These are phyloP conservation scores for Colletotrichum nymphaeae DNA, from an alignment of 2,329 filamentous ascomycete genomes.

Conservation along the genomic window DNA sequence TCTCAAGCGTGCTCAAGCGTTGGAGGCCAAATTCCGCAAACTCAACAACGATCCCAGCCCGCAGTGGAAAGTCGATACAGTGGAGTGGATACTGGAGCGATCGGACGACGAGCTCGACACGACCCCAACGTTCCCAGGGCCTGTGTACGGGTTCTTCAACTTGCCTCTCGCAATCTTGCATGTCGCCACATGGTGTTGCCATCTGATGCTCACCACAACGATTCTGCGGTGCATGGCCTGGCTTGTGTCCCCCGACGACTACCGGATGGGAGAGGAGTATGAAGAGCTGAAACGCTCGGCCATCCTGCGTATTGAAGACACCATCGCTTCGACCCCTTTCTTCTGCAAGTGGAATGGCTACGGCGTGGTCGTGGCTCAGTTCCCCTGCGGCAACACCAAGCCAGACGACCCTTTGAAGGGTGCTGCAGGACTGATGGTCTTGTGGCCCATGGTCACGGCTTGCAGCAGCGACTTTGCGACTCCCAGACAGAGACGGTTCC, in stretches of 20 bases:
- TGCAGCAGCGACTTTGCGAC: conserved; percentile 37
- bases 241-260: conserved; percentile 38
- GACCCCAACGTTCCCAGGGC: conserved; percentile 26
- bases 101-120: conserved; percentile 33
- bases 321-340: conserved; percentile 36
- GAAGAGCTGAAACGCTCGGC: conserved; percentile 34
- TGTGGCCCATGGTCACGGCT: conserved; percentile 37
- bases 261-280: conserved; percentile 35
- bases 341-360: conserved; percentile 39
- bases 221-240: conserved; percentile 39
- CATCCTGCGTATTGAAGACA: conserved; percentile 35
- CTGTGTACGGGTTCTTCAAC: conserved; percentile 38
- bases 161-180: conserved; percentile 37
- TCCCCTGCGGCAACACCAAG: conserved; percentile 33
- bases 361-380: conserved; percentile 31
- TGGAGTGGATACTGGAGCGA: conserved; percentile 26
- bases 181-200: conserved; percentile 37
- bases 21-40: conserved; percentile 32
- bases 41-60: conserved; percentile 35
- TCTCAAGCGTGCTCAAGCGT: conserved; percentile 29
- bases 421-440: conserved; percentile 37
- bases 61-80: conserved; percentile 32
- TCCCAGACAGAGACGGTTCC: conserved; percentile 36
- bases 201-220: conserved; percentile 39
- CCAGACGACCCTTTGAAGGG: conserved; percentile 36